These are phyloP conservation scores for Pseudofabraea citricarpa DNA, from an alignment of 2,329 filamentous ascomycete species.

Conservation along the genomic window DNA sequence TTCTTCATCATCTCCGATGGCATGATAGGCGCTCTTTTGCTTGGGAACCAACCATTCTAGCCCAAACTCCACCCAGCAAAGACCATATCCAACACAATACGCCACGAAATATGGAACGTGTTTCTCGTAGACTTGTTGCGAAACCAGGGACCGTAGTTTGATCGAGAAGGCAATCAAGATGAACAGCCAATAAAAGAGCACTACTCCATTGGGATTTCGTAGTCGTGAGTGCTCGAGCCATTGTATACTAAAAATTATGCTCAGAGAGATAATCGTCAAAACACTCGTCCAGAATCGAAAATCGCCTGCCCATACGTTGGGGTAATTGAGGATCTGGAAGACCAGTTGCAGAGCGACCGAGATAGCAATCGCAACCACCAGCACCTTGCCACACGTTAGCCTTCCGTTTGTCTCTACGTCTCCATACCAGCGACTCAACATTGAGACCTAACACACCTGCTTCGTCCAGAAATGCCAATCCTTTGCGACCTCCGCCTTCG, in stretches of 20 bases:
- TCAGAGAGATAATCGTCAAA: slow-evolving; percentile 53
- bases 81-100: slow-evolving; percentile 53
- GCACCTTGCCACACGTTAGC: slow-evolving; percentile 34
- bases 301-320: slow-evolving; percentile 56
- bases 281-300: slow-evolving; percentile 69
- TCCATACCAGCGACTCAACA: no score
- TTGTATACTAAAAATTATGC: slow-evolving; percentile 61
- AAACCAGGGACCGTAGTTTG: slow-evolving; percentile 64
- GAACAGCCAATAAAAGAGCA: slow-evolving; percentile 70
- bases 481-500: slow-evolving; percentile 64
- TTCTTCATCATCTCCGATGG: slow-evolving; percentile 63
- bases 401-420: slow-evolving; percentile 8
- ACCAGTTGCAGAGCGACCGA: slow-evolving; percentile 56
- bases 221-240: slow-evolving; percentile 67
- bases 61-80: slow-evolving; percentile 56
- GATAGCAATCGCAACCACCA: slow-evolving; percentile 51
- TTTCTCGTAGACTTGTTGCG: slow-evolving; percentile 50
- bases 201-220: slow-evolving; percentile 65
- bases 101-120: slow-evolving; percentile 59
- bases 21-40: slow-evolving; percentile 63
- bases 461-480: slow-evolving; percentile 94
- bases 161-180: slow-evolving; percentile 59
- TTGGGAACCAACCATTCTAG: slow-evolving; percentile 69
- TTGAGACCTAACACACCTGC: slow-evolving; percentile 55
- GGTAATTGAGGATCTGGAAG: slow-evolving; percentile 56